Conservation (phyloP, 2,329 filamentous ascomycete species). For the Juglanconis sp. region DNA sequence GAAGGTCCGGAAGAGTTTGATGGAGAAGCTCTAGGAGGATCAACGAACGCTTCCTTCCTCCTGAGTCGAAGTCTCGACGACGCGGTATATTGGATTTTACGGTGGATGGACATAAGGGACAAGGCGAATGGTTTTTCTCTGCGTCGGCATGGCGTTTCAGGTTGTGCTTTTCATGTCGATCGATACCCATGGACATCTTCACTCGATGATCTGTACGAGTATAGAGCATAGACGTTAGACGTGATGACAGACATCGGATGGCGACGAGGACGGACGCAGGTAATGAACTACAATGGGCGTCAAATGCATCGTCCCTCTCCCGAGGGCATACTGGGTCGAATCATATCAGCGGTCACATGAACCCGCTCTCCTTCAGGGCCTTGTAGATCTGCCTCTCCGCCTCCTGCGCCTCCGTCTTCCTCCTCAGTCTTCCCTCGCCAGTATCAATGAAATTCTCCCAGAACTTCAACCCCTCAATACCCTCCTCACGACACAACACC, state of each 20-base stretch:
- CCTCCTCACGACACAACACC: constrained; percentile 83
- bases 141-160: constrained; percentile 14
- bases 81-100: background rate
- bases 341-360: constrained; percentile 26
- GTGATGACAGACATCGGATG: constrained; percentile 8
- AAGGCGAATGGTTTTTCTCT: constrained; percentile 7
- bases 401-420: constrained; percentile 28
- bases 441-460: constrained; percentile 76
- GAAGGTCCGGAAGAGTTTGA: constrained; percentile 64
- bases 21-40: constrained; percentile 53
- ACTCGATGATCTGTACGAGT: constrained; percentile 17
- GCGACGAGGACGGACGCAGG: background rate
- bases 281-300: background rate
- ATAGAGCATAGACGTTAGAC: constrained; percentile 8
- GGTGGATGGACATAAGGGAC: background rate
- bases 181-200: constrained; percentile 18
- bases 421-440: constrained; percentile 34
- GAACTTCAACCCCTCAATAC: constrained; percentile 85
- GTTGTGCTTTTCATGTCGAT: constrained; percentile 3
- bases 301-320: background rate
- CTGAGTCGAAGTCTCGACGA: background rate
- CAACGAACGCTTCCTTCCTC: background rate
- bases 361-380: constrained; percentile 41
- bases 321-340: background rate
- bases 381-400: constrained; percentile 41